phyloP scores from a whole-genome alignment of 2,329 filamentous ascomycete species.

The Tolypocladium pustulatum region DNA sequence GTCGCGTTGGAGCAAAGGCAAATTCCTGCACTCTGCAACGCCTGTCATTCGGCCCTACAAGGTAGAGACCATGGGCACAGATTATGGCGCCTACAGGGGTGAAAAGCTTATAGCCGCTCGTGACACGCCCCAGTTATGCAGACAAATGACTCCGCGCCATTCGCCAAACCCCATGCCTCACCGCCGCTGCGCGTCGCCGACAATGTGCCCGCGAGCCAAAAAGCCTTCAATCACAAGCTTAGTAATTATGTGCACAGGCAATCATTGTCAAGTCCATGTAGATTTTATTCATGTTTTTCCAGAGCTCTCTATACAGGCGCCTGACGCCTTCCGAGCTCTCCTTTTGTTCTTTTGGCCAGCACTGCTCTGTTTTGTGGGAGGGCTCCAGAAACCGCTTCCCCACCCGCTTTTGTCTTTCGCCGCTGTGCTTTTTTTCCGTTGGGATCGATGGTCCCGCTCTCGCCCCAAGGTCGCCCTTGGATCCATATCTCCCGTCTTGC shows the following conservation, averaged over 20 bases:
- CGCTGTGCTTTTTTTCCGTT: background rate
- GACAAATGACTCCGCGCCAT: background rate
- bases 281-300: background rate
- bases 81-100: background rate
- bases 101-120: background rate
- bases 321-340: background rate
- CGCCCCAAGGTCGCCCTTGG: constrained; percentile 13
- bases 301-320: background rate
- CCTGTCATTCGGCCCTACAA: background rate
- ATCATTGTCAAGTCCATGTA: background rate
- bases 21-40: background rate
- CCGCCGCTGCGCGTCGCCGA: background rate
- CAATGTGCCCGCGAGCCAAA: background rate
- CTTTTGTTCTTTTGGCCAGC: background rate
- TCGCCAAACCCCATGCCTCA: background rate
- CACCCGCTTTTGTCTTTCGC: background rate
- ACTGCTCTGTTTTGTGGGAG: background rate
- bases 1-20: background rate
- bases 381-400: background rate
- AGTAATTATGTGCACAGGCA: too few species aligned
- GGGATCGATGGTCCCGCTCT: background rate
- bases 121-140: background rate
- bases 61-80: background rate
- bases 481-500: constrained; percentile 6
- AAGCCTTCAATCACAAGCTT: too few species aligned